A percentile compares a stretch with the other conserved stretches of the same genome.
These are phyloP conservation scores for Suhomyces sp. DNA, from an alignment of 805 yeast genomes.

Conservation along the genomic window DNA sequence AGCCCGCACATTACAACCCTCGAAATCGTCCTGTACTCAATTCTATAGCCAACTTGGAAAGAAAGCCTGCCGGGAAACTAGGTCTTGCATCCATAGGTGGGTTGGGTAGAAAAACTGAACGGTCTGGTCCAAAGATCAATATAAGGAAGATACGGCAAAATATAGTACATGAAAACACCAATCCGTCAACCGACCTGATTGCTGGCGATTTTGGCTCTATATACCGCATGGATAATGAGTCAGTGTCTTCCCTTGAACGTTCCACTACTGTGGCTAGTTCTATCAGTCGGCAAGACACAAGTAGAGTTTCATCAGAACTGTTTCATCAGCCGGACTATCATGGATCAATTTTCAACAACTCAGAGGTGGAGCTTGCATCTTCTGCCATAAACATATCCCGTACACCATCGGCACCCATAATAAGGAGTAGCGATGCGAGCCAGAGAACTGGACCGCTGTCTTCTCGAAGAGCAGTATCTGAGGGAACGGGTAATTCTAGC, in stretches of 20 bases:
- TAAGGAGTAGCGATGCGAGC: not conserved
- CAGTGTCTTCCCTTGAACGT: not conserved
- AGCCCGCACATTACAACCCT: not conserved
- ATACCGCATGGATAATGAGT: not conserved
- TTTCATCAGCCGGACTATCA: not conserved
- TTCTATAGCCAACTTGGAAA: not conserved
- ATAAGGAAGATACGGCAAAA: conserved; percentile 7
- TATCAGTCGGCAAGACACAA: not conserved
- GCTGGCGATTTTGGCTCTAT: conserved; percentile 20
- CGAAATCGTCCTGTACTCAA: not conserved
- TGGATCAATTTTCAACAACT: not conserved
- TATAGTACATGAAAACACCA: conserved; percentile 18
- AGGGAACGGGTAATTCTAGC: not conserved
- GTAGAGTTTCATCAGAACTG: conserved; percentile 1
- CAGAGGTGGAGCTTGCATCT: not conserved
- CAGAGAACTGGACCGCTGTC: not conserved
- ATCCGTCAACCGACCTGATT: conserved; percentile 24
- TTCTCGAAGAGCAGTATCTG: conserved; percentile 13
- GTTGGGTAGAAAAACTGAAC: not conserved
- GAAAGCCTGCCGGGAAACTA: not conserved
- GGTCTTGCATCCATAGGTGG: conserved; percentile 5
- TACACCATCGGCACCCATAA: conserved; percentile 8
- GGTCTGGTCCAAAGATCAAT: conserved; percentile 1
- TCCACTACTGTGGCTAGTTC: conserved; percentile 2
- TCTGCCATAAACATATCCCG: not conserved